Base-by-base conservation (phyloP, 148 eudicot species). In the Vaccinium myrtillus region DNA sequence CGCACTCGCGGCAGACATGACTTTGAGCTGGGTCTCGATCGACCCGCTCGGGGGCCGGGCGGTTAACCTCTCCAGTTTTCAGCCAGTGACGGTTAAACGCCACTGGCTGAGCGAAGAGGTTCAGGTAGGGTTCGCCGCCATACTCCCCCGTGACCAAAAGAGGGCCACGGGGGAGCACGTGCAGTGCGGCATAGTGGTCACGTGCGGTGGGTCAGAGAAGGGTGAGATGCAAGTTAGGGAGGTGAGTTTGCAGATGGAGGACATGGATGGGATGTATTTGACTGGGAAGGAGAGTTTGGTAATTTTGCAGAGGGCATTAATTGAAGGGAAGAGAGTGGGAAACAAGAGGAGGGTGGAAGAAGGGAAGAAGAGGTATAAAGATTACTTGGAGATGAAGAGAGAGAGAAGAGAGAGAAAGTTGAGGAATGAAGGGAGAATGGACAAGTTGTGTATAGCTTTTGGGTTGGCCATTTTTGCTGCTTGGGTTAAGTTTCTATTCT, bases 61-160 rank as follows among this genome's bases (percentile, higher is more conserved):
- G 2, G 84, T 86, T 9, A 96, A 94, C 77, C 80, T 95, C 51
- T 93, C 98, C 1, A 92, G 94, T 13, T 59, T 84, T 48, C 83
- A 65, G 49, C 92, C 98, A 0, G 98, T 96, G 11, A 61, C 90
- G 1, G 94, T 92, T 8, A 87, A 91, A 21, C 89, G 93, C 21
- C 98, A 94, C 84, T 96, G 98, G 98, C 76, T 93, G 84, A 94
- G 88, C 61, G 94, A 94, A 2, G 98, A 96, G 67, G 94, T 96
- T 48, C 93, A 90, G 84, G 90, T 90, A 39, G 54, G 86, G 55
- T 96, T 90, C 77, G 91, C 86, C 0, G 36, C 94, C 0, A 67
- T 88, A 1, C 87, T 87, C 18, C 77, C 85, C 13, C 84, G 82
- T 55, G 82, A 70, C 9, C 15, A 36, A 4, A 61, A n/a, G 49